These are phyloP conservation scores for Fusarium siculi DNA, from an alignment of 2,329 filamentous ascomycete genomes.

Conservation along the genomic window DNA sequence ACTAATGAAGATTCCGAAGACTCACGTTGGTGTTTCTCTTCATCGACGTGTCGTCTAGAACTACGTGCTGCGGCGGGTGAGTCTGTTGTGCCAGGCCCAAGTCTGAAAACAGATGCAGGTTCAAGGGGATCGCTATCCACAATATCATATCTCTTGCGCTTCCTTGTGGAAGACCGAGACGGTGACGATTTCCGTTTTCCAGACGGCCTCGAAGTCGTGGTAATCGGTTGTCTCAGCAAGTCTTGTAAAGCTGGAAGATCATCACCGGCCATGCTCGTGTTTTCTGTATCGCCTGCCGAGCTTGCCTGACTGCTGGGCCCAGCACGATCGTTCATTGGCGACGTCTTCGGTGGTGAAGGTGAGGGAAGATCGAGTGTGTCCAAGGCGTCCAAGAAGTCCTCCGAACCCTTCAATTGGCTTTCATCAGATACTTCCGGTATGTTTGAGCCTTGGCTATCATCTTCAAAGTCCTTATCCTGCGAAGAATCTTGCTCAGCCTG, in stretches of 20 bases:
- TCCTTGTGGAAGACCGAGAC: slow-evolving; percentile 44
- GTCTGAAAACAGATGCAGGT: slow-evolving; percentile 34
- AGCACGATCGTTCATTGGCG: slow-evolving; percentile 38
- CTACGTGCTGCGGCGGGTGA: slow-evolving; percentile 40
- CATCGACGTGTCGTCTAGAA: slow-evolving; percentile 31
- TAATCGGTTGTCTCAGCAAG: slow-evolving; percentile 42
- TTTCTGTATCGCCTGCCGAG: slow-evolving; percentile 50
- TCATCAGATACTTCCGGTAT: slow-evolving; percentile 49
- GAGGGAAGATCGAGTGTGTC: slow-evolving; percentile 41
- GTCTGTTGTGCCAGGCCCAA: slow-evolving; percentile 15
- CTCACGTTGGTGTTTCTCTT: background rate
- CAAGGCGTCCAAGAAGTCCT: slow-evolving; percentile 28
- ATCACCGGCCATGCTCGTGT: slow-evolving; percentile 51
- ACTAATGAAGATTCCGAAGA: background rate
- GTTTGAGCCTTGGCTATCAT: slow-evolving; percentile 59
- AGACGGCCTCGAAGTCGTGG: slow-evolving; percentile 13
- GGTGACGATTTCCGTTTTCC: slow-evolving; percentile 41
- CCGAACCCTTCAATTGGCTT: slow-evolving; percentile 46
- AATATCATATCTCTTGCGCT: slow-evolving; percentile 46
- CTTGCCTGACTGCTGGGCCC: slow-evolving; percentile 50
- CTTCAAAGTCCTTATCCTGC: slow-evolving; percentile 63
- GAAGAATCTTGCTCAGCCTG: slow-evolving; percentile 59
- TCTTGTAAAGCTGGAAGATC: slow-evolving; percentile 53
- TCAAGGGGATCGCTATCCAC: slow-evolving; percentile 49
- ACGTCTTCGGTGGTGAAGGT: slow-evolving; percentile 46